Evolutionary conservation across 305 asterid species (phyloP).

Genomic region (Monarda citriodora): DNA sequence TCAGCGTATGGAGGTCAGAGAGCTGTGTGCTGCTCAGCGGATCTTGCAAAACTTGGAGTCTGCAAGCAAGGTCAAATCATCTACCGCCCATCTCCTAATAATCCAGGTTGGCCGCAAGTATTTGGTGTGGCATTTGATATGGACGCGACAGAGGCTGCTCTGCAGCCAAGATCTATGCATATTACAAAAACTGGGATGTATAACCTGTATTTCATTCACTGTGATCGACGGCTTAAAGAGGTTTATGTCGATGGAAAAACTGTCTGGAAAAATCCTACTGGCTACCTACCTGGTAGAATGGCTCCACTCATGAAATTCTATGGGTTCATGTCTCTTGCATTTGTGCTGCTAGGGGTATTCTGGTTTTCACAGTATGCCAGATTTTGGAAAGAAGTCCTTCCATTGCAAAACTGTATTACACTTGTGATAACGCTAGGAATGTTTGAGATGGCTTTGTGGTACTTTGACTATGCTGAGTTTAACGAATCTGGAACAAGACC

Average conservation of each 20-base stretch:
- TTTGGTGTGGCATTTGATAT: constrained; percentile 68
- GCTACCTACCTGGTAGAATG: constrained; percentile 98
- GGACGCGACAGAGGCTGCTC: constrained; percentile 45
- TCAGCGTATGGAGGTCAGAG: constrained; percentile 99
- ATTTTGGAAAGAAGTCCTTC: constrained; percentile 95
- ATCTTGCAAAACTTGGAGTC: constrained; percentile 94
- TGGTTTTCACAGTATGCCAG: constrained; percentile 97
- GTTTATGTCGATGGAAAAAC: constrained; percentile 80
- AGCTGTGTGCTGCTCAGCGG: constrained; percentile 94
- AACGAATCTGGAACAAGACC: constrained; percentile 89
- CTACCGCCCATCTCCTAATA: constrained; percentile 70
- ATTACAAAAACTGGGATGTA: constrained; percentile 95
- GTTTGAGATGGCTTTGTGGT: constrained; percentile 97
- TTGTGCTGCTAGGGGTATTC: constrained; percentile 75
- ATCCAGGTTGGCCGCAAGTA: constrained; percentile 92
- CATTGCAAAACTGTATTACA: constrained; percentile 86
- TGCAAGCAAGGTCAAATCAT: constrained; percentile 87
- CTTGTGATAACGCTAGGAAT: constrained; percentile 87
- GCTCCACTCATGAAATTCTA: constrained; percentile 94
- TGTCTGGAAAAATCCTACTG: constrained; percentile 92
- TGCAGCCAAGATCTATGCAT: constrained; percentile 67
- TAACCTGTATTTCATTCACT: constrained; percentile 88
- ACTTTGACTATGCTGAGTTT: constrained; percentile 92
- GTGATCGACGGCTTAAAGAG: constrained; percentile 80
- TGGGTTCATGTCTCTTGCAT: constrained; percentile 88